phyloP scores from a whole-genome alignment of 768 basidiomycete species.

The Clavulina sp. region DNA sequence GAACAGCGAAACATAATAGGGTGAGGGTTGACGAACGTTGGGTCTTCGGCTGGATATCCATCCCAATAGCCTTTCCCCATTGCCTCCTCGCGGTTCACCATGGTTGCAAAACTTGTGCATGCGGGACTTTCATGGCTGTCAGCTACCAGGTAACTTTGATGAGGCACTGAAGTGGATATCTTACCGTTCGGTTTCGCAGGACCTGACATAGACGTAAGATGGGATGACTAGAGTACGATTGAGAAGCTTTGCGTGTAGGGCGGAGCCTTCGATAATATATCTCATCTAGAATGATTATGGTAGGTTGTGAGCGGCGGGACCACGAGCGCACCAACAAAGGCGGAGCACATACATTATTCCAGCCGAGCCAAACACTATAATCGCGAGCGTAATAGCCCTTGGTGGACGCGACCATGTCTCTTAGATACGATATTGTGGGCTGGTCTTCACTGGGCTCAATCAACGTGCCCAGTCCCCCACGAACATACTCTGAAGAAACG shows the following conservation, averaged over 20 bases:
- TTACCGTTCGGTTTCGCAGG: slow-evolving; percentile 7
- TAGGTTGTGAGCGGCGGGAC: not conserved
- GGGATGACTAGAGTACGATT: slow-evolving; percentile 11
- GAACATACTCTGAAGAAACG: too few species aligned
- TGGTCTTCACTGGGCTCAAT: too few species aligned
- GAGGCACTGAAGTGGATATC: too few species aligned
- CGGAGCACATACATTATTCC: slow-evolving; percentile 7
- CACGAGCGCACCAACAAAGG: not conserved
- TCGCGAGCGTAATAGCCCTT: too few species aligned
- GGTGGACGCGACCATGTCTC: too few species aligned
- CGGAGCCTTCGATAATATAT: slow-evolving; percentile 10
- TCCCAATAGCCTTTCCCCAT: slow-evolving; percentile 8
- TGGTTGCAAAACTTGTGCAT: slow-evolving; percentile 7
- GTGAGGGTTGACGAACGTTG: slow-evolving; percentile 11
- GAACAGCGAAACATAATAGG: not conserved
- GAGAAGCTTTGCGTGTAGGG: slow-evolving; percentile 7
- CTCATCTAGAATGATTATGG: slow-evolving; percentile 2
- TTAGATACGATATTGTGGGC: too few species aligned
- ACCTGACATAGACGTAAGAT: slow-evolving; percentile 9
- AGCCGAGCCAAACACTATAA: slow-evolving; percentile 6
- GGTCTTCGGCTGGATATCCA: slow-evolving; percentile 17
- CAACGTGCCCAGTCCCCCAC: too few species aligned
- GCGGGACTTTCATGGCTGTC: slow-evolving; percentile 2
- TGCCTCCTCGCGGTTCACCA: slow-evolving; percentile 11
- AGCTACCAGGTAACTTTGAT: not conserved